Conservation (phyloP, 768 basidiomycete species). For the Mycena pura region DNA sequence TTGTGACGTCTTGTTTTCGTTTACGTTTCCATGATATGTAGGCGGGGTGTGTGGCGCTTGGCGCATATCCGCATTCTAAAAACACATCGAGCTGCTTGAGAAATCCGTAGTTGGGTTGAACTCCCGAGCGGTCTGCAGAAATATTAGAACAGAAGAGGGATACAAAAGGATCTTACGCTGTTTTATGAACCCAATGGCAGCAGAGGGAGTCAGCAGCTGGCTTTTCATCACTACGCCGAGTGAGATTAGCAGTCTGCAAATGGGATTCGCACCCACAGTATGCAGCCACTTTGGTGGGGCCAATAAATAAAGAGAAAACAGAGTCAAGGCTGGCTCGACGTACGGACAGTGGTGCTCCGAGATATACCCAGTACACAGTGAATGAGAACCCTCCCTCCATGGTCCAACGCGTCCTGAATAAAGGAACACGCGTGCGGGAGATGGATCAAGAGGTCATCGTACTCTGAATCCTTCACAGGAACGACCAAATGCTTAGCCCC, state of each 20-base stretch:
- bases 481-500: conserved; percentile 48
- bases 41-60: conserved; percentile 45
- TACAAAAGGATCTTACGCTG: conserved; percentile 44
- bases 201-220: conserved; percentile 44
- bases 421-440: conserved; percentile 65
- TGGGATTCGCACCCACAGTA: conserved; percentile 14
- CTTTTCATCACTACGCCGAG: conserved; percentile 57
- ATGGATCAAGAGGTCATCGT: conserved; percentile 66
- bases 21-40: conserved; percentile 68
- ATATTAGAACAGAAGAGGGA: conserved; percentile 19
- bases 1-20: conserved; percentile 57
- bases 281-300: conserved; percentile 7
- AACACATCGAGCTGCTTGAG: conserved; percentile 65
- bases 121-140: conserved; percentile 44
- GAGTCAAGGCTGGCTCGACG: conserved; percentile 50
- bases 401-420: conserved; percentile 62
- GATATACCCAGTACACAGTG: conserved; percentile 81
- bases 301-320: neutral
- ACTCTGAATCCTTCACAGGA: conserved; percentile 52
- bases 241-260: neutral
- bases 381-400: conserved; percentile 65
- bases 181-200: conserved; percentile 57
- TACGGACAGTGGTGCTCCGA: conserved; percentile 64
- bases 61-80: conserved; percentile 54
- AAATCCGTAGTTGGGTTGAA: conserved; percentile 61